These are phyloP conservation scores for Epichloe aotearoae DNA, from an alignment of 2,329 filamentous ascomycete genomes.

Conservation along the genomic window DNA sequence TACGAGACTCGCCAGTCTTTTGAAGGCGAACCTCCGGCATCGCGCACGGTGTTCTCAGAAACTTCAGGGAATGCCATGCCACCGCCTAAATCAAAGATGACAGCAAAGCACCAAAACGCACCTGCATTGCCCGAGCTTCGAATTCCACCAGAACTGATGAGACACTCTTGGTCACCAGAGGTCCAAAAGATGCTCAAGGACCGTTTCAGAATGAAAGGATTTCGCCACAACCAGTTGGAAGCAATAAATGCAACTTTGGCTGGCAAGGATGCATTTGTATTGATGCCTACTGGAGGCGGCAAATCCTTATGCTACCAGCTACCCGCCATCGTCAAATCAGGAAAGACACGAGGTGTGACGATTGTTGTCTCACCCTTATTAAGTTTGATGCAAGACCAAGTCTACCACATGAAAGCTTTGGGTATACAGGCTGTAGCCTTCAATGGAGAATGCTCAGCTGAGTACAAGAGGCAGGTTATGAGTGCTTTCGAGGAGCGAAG, in stretches of 20 bases:
- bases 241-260: slow-evolving; percentile 86
- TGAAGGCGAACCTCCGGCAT: slow-evolving; percentile 10
- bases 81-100: slow-evolving; percentile 18
- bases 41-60: slow-evolving; percentile 30
- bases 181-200: slow-evolving; percentile 70
- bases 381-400: slow-evolving; percentile 96
- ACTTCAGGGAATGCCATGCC: slow-evolving; percentile 33
- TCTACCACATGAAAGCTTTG: slow-evolving; percentile 62
- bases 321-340: slow-evolving; percentile 69
- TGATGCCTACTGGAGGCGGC: slow-evolving; percentile 96
- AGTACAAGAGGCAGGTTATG: slow-evolving; percentile 54
- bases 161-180: slow-evolving; percentile 71
- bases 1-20: slow-evolving; percentile 30
- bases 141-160: slow-evolving; percentile 43
- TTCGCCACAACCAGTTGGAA: slow-evolving; percentile 83
- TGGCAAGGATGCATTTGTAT: slow-evolving; percentile 82
- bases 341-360: slow-evolving; percentile 74
- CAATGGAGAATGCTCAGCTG: slow-evolving; percentile 58
- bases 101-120: slow-evolving; percentile 19
- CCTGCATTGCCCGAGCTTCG: slow-evolving; percentile 15
- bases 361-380: slow-evolving; percentile 90
- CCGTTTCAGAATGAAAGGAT: slow-evolving; percentile 72
- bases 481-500: slow-evolving; percentile 45
- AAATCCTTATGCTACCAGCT: slow-evolving; percentile 96
- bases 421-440: slow-evolving; percentile 69